phyloP scores from a whole-genome alignment of 2,329 filamentous ascomycete species.

The Leptographium galeiforme region DNA sequence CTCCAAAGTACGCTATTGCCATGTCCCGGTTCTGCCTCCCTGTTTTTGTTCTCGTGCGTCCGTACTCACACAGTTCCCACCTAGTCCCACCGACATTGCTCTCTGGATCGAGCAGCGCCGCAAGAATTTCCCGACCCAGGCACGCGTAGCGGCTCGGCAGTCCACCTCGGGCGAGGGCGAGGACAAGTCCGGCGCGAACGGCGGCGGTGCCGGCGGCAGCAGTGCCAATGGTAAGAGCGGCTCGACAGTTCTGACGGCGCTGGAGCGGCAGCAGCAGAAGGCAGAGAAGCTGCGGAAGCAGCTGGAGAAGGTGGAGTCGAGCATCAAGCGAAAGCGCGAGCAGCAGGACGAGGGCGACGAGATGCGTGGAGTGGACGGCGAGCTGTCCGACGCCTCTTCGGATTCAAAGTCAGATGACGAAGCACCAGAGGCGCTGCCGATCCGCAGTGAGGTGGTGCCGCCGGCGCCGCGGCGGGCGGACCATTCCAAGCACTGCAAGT shows the following conservation, averaged over 20 bases:
- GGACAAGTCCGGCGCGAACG: slow-evolving; percentile 19
- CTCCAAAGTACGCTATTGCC: slow-evolving; percentile 33
- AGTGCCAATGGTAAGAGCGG: neutral
- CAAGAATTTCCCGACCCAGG: slow-evolving; percentile 67
- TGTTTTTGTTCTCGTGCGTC: neutral
- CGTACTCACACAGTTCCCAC: slow-evolving; percentile 3
- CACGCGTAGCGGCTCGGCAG: slow-evolving; percentile 51
- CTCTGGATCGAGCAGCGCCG: slow-evolving; percentile 72
- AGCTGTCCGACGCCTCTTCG: slow-evolving; percentile 22
- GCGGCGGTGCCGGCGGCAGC: slow-evolving; percentile 33
- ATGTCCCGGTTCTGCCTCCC: neutral
- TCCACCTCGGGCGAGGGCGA: slow-evolving; percentile 31
- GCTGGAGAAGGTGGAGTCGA: slow-evolving; percentile 58
- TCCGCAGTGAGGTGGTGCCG: slow-evolving; percentile 24
- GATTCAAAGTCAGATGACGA: slow-evolving; percentile 43
- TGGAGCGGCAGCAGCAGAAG: slow-evolving; percentile 39
- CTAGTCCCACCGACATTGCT: slow-evolving; percentile 53
- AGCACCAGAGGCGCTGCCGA: slow-evolving; percentile 41
- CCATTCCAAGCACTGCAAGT: slow-evolving; percentile 55
- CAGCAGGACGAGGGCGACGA: slow-evolving; percentile 55
- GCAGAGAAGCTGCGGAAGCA: slow-evolving; percentile 50
- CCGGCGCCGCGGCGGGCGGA: slow-evolving; percentile 44
- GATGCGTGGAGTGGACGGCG: slow-evolving; percentile 35
- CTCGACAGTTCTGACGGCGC: neutral
- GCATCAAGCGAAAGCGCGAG: slow-evolving; percentile 55